Evolutionary conservation across 345 rosid genomes (phyloP).

Genomic region (Gossypium mustelinum): DNA sequence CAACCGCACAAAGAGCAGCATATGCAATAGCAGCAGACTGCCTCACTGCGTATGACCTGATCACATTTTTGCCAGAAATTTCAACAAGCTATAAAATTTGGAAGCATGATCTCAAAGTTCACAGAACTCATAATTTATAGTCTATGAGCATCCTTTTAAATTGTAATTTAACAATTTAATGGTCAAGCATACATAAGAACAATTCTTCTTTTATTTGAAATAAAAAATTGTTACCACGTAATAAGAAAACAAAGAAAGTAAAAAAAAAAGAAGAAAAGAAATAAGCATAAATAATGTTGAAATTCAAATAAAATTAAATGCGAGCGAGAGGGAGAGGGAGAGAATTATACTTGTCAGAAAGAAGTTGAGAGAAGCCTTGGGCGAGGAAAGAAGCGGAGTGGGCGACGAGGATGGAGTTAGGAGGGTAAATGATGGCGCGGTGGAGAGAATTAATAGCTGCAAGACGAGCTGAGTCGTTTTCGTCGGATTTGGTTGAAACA

Average conservation of each 20-base stretch:
- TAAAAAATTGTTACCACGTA: not conserved
- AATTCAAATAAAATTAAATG: not conserved
- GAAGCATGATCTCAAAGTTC: not conserved
- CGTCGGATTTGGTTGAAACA: constrained; percentile 33
- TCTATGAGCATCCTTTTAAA: not conserved
- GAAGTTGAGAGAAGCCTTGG: constrained; percentile 79
- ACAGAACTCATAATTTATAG: not conserved
- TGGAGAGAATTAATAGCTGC: constrained; percentile 74
- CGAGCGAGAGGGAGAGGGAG: not conserved
- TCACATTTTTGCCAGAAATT: constrained; percentile 9
- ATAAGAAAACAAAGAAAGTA: no score
- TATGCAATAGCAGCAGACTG: constrained; percentile 66
- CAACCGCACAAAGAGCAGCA: constrained; percentile 74
- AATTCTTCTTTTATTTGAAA: not conserved
- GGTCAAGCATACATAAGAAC: not conserved
- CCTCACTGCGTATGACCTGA: constrained; percentile 68
- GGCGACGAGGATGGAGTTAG: constrained; percentile 72
- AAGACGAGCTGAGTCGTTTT: constrained; percentile 58
- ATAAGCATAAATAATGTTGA: not conserved
- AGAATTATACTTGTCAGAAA: constrained; percentile 57
- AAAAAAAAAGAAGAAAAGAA: no score
- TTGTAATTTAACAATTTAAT: not conserved
- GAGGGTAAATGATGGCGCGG: constrained; percentile 75
- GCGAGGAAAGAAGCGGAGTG: constrained; percentile 82
- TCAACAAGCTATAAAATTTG: not conserved